phyloP scores from a whole-genome alignment of 495 filamentous ascomycete species.

The Pseudomonodictys pantanalensis region DNA sequence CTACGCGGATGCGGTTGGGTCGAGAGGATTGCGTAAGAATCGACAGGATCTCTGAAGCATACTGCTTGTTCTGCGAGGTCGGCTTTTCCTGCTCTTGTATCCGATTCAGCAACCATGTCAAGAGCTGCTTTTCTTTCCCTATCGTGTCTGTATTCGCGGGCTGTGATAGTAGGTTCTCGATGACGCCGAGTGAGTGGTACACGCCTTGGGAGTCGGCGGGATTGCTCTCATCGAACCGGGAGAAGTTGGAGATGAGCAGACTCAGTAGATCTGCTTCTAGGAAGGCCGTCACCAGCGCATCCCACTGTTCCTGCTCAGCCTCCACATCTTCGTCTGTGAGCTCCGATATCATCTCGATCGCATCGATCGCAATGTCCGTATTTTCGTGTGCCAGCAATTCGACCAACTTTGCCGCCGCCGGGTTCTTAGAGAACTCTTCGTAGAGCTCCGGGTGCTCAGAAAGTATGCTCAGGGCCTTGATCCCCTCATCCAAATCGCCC shows the following conservation, averaged over 20 bases:
- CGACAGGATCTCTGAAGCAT: constrained; percentile 85
- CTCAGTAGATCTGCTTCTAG: constrained; percentile 78
- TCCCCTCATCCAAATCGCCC: constrained; percentile 85
- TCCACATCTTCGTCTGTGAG: constrained; percentile 92
- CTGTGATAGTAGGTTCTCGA: constrained; percentile 83
- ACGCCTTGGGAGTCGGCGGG: constrained; percentile 80
- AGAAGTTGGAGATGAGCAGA: constrained; percentile 77
- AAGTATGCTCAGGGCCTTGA: constrained; percentile 84
- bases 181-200: constrained; percentile 76
- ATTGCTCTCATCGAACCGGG: constrained; percentile 73
- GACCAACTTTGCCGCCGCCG: constrained; percentile 72
- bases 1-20: constrained; percentile 62
- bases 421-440: constrained; percentile 74
- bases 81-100: constrained; percentile 60
- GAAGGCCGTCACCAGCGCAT: constrained; percentile 73
- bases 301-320: constrained; percentile 81
- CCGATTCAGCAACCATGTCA: constrained; percentile 74
- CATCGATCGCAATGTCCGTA: constrained; percentile 91
- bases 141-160: constrained; percentile 64
- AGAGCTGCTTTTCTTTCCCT: constrained; percentile 60
- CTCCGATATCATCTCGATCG: constrained; percentile 86
- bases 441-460: constrained; percentile 85
- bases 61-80: constrained; percentile 88
- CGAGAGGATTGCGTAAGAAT: constrained; percentile 74
- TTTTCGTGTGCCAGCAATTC: constrained; percentile 90